Evolutionary conservation across 2,329 filamentous ascomycete species (phyloP).

Genomic region (Colletotrichum falcatum): DNA sequence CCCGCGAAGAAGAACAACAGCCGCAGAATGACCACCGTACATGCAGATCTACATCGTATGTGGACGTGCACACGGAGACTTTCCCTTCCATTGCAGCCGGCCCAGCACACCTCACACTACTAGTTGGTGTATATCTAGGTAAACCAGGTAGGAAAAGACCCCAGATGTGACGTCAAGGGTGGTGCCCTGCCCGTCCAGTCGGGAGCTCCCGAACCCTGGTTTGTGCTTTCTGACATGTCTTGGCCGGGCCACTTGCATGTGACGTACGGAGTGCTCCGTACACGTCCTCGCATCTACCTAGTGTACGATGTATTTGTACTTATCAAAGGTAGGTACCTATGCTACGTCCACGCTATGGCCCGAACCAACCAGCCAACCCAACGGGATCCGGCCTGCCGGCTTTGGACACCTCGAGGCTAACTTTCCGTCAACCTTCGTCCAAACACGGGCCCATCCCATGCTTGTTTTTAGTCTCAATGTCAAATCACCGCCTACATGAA

Average conservation of each 20-base stretch:
- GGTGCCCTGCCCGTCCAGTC: constrained; percentile 33
- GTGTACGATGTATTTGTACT: no score
- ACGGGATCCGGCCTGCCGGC: background rate
- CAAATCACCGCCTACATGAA: background rate
- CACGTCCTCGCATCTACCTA: no score
- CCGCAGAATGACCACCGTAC: constrained; percentile 23
- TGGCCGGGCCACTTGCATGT: constrained; percentile 29
- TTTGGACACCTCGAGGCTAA: background rate
- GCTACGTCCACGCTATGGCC: no score
- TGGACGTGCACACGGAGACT: no score
- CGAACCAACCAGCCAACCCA: background rate
- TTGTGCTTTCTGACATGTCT: background rate
- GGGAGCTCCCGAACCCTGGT: constrained; percentile 39
- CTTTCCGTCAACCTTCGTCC: background rate
- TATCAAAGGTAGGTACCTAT: no score
- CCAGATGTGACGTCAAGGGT: constrained; percentile 33
- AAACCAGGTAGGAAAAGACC: no score
- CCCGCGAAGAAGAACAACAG: background rate
- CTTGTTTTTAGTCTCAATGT: background rate
- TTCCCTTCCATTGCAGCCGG: no score
- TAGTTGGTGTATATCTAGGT: no score
- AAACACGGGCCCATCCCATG: background rate
- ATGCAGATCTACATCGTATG: no score
- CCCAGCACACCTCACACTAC: no score
- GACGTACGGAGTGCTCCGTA: constrained; percentile 34